Base-by-base conservation (phyloP, 2,329 filamentous ascomycete species). In the Pseudogymnoascus sp. region DNA sequence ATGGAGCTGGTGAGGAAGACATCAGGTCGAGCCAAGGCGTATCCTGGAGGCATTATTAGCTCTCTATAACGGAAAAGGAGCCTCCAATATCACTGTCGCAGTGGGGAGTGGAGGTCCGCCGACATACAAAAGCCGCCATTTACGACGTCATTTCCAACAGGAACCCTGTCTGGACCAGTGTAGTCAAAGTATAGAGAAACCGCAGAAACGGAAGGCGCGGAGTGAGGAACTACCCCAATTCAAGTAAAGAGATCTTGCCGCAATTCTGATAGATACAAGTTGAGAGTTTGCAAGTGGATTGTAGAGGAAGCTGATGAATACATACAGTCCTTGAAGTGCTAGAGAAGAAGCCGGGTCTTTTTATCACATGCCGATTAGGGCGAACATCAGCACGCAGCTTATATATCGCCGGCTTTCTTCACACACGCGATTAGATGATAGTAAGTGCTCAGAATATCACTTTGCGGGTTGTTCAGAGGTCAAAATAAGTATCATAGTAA, bases 51-150 rank as follows among this genome's bases (percentile, higher is more conserved):
- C 41, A 62, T 43, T 21, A 16, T 67, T 59, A 69, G 65, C 61
- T 37, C 60, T 37, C 41, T 59, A 60, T 5, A 19, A 39, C 2
- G 21, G 16, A 21, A 60, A 60, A 7, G 19, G 7, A 23, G 10
- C 21, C 58, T 19, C 21, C 58, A 60, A 60, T 16, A 41, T 26
- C 38, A 60, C 14, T 39, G 21, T 39, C 33, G 58, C 33, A 12
- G 33, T 16, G 21, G 21, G 60, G 55, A 61, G 58, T 16, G 19
- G 62, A 63, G 60, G 64, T 35, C 59, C 62, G 63, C 65, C 39
- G 41, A 62, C 66, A 60, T 70, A 73, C 72, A 66, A 73, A 70
- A 61, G 71, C 72, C 66, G 72, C 71, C 72, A 73, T 73, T 65
- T 69, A 70, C 64, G 67, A 70, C 71, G 71, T 72, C 70, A 71